Base-by-base conservation (phyloP, 192 early-diverging fungal species). In the Rhizophagus clarus region DNA sequence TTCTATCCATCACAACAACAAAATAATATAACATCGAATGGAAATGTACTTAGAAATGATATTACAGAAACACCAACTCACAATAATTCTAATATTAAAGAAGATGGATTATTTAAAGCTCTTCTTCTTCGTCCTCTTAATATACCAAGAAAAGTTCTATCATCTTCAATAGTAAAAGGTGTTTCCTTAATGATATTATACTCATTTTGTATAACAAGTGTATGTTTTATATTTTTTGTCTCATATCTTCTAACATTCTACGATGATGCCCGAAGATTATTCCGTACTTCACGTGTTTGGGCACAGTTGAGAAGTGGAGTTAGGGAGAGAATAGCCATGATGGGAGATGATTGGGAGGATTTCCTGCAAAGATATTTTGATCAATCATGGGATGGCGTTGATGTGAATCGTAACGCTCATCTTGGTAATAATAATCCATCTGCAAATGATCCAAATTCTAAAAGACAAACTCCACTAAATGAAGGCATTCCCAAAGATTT, bases 191-290 rank as follows among this genome's bases (percentile, higher is more conserved):
- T 79, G 47, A 17, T 71, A 28, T 17, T 79, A 51, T 79, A 79
- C 17, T 71, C 67, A 1, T 71, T 79, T 20, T 79, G 77, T 32
- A 71, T 79, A 71, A 79, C 77, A 24, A 37, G 32, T 0, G 10
- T 79, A 37, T 71, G 66, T 22, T 12, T 79, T 31, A 68, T 79
- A 69, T 79, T 79, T 28, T 79, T 67, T 26, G 32, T 51, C 20
- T 79, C 77, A n/a, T 79, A 79, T 12, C 12, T 79, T 51, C 51
- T 79, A 31, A 79, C 77, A 1, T 70, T 79, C 22, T 79, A 79
- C n/a, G 77, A 79, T 51, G 68, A 79, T 71, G 37, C 77, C 32
- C 29, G 34, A 11, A 64, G 56, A 26, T n/a, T 71, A 15, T 17
- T 79, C 14, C 66, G 49, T n/a, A 42, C 67, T 24, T 79, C 77